These are phyloP conservation scores for Kuraishia cidri DNA, from an alignment of 805 yeast genomes.

Conservation along the genomic window DNA sequence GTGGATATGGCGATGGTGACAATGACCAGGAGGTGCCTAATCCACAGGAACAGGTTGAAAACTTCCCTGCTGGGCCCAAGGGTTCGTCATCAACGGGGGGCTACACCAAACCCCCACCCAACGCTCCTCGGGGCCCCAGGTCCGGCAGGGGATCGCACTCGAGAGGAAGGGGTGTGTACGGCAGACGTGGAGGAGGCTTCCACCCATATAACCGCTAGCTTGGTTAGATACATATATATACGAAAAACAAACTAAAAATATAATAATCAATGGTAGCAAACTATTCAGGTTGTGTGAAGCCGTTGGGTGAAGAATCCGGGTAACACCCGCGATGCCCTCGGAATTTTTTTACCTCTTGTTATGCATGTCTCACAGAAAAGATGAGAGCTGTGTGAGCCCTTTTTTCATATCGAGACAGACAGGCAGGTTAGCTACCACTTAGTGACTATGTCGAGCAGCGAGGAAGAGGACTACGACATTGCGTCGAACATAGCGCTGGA, in stretches of 20 bases:
- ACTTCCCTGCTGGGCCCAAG: slow-evolving; percentile 24
- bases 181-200: slow-evolving; percentile 14
- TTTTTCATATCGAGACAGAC: too few relatives aligned
- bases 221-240: slow-evolving; percentile 1
- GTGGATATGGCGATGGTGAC: slow-evolving; percentile 4
- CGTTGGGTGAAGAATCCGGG: too few relatives aligned
- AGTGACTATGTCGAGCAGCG: slow-evolving; percentile 16
- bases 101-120: slow-evolving; percentile 1
- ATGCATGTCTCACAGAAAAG: too few relatives aligned
- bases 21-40: slow-evolving; percentile 19
- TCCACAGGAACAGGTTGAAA: slow-evolving; percentile 20
- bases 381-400: too few relatives aligned
- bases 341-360: slow-evolving; percentile 6
- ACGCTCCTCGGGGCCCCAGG: slow-evolving; percentile 5
- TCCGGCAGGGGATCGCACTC: slow-evolving; percentile 1
- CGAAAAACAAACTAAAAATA: too few relatives aligned
- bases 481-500: slow-evolving; percentile 47
- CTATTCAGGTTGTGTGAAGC: too few relatives aligned
- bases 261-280: too few relatives aligned
- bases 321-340: slow-evolving; percentile 2
- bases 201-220: slow-evolving; percentile 18
- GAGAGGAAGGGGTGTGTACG: slow-evolving; percentile 1
- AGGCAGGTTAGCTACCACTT: too few relatives aligned
- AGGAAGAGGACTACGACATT: slow-evolving; percentile 51
- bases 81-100: too few relatives aligned